These are phyloP conservation scores for Serendipita sp. DNA, from an alignment of 768 basidiomycete genomes.

Conservation along the genomic window DNA sequence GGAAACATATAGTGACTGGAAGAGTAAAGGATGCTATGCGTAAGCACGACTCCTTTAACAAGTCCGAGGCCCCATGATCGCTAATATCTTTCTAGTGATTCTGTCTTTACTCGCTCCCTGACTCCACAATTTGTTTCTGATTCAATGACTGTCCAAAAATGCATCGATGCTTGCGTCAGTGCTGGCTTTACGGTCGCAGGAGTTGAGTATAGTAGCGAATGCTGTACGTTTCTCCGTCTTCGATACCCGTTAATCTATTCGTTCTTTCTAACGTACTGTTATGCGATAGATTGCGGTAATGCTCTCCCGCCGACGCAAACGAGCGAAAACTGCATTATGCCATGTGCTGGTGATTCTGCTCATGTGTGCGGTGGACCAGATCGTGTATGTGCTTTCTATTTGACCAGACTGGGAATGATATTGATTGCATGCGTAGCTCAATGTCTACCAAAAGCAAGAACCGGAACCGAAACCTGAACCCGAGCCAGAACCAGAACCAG, in stretches of 20 bases:
- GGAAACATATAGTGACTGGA: conserved; percentile 29
- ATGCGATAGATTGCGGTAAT: background rate
- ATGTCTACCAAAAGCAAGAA: too few species aligned
- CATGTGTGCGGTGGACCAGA: conserved; percentile 1
- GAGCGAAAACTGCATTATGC: background rate
- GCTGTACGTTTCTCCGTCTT: background rate
- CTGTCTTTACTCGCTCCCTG: conserved; percentile 48
- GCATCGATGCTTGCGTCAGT: conserved; percentile 40
- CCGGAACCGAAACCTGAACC: too few species aligned
- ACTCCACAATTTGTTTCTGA: conserved; percentile 26
- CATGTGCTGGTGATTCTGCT: background rate
- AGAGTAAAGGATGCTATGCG: conserved; percentile 43
- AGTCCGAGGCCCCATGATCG: background rate
- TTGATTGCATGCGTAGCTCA: too few species aligned
- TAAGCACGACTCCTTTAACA: background rate
- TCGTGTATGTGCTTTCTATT: background rate
- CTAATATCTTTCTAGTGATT: conserved; percentile 25
- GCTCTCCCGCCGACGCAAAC: background rate
- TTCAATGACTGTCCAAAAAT: conserved; percentile 42
- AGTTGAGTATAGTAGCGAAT: conserved; percentile 32
- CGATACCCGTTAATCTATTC: too few species aligned
- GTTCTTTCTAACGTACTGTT: too few species aligned
- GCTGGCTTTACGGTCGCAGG: conserved; percentile 52
- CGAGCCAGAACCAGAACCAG: too few species aligned
- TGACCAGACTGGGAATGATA: too few species aligned